phyloP scores from a whole-genome alignment of 2,329 filamentous ascomycete species.

The Kalmusia sp. region DNA sequence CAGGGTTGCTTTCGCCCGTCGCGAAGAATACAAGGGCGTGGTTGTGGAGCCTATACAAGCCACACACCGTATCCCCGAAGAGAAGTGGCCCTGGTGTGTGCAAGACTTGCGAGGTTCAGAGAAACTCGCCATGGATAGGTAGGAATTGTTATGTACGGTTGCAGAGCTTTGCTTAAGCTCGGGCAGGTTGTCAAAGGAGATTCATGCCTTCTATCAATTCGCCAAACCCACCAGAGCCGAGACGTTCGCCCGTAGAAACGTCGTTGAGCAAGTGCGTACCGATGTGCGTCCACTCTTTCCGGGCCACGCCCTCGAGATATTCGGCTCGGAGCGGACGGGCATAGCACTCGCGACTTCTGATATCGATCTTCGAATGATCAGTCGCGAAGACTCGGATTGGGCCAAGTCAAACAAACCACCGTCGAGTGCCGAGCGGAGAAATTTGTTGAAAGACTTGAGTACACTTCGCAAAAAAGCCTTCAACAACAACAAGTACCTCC shows the following conservation, averaged over 20 bases:
- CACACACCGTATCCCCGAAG: slow-evolving; percentile 11
- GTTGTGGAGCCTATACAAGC: slow-evolving; percentile 19
- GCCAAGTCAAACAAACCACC: slow-evolving; percentile 22
- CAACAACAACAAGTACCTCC: slow-evolving; percentile 16
- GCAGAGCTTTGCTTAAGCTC: not conserved
- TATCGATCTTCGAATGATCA: slow-evolving; percentile 57
- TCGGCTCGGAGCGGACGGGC: slow-evolving; percentile 62
- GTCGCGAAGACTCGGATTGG: slow-evolving; percentile 7
- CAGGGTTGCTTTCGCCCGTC: slow-evolving; percentile 15
- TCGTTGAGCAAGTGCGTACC: slow-evolving; percentile 40
- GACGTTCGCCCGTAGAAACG: slow-evolving; percentile 41
- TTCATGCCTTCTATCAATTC: slow-evolving; percentile 34
- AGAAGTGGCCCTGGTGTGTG: slow-evolving; percentile 27
- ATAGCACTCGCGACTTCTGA: slow-evolving; percentile 61
- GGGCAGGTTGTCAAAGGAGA: slow-evolving; percentile 34
- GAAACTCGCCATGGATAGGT: slow-evolving; percentile 8
- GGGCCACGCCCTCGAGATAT: slow-evolving; percentile 48
- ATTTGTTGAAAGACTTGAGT: slow-evolving; percentile 9
- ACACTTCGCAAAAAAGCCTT: slow-evolving; percentile 6
- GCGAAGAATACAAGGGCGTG: slow-evolving; percentile 25
- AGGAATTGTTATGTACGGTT: slow-evolving; percentile 11
- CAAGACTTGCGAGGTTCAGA: not conserved
- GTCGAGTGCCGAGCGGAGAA: slow-evolving; percentile 10
- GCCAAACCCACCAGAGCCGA: slow-evolving; percentile 52
- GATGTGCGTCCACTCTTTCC: slow-evolving; percentile 27